Percentiles rank a stretch among this genome's conserved stretches.
phyloP scores from a whole-genome alignment of 2,329 filamentous ascomycete species.

The Cylindrodendrum hubeiense region DNA sequence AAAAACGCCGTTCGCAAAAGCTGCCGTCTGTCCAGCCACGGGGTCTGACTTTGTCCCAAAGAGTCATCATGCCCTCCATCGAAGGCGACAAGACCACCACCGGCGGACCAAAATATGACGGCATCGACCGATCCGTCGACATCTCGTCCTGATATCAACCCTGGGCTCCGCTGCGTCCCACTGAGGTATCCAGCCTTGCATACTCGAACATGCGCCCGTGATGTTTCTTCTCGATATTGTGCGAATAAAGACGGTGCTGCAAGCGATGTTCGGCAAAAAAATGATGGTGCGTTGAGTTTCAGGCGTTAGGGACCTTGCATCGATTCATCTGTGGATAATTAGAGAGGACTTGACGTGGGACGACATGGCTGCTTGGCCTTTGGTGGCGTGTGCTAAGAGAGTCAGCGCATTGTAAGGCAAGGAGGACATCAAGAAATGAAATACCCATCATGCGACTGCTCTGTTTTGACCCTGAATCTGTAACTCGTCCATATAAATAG shows the following conservation, averaged over 20 bases:
- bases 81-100: constrained; percentile 30
- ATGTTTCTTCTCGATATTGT: constrained; percentile 5
- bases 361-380: neutral
- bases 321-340: constrained; percentile 7
- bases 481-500: neutral
- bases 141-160: constrained; percentile 17
- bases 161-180: neutral
- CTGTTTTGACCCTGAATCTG: too few relatives aligned
- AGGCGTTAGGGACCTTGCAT: constrained; percentile 6
- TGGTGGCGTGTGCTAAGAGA: neutral
- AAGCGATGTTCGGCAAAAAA: constrained; percentile 6
- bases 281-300: neutral
- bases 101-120: constrained; percentile 45
- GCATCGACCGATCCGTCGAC: constrained; percentile 46
- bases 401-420: constrained; percentile 5
- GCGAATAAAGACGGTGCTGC: neutral
- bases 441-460: neutral
- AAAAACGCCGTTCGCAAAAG: neutral
- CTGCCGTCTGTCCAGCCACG: neutral
- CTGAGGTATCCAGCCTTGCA: neutral
- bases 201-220: constrained; percentile 1
- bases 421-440: constrained; percentile 13
- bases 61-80: constrained; percentile 29
- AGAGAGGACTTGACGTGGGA: neutral
- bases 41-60: neutral